A percentile compares a stretch with the other conserved stretches of the same genome.
Conservation (phyloP, 2,329 filamentous ascomycete genomes). For the Trichoderma citrinoviride region DNA sequence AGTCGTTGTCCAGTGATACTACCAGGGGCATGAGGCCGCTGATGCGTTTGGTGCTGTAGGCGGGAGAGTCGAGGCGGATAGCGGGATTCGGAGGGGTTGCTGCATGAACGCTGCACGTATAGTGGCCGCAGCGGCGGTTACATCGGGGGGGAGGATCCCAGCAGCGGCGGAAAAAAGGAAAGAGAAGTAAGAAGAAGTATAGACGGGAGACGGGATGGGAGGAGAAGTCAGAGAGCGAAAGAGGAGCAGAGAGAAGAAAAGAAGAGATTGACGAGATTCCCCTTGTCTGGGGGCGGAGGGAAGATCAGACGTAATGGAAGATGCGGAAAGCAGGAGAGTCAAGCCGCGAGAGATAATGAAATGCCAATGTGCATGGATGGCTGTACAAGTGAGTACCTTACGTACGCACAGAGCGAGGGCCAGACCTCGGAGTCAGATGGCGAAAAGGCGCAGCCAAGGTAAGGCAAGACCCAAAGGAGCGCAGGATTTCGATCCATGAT, state of each 20-base stretch:
- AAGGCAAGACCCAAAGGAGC: background rate
- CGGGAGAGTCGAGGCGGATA: conserved; percentile 5
- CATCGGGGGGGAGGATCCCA: background rate
- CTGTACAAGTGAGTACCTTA: background rate
- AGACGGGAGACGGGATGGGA: background rate
- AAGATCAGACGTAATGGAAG: background rate
- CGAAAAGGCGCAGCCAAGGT: background rate
- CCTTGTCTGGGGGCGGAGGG: background rate
- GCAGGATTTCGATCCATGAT: background rate
- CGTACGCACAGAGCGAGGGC: background rate
- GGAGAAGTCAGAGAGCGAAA: background rate
- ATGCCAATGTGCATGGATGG: background rate
- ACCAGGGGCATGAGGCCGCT: conserved; percentile 19
- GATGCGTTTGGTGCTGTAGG: conserved; percentile 12
- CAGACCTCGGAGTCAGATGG: background rate
- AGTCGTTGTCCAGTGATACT: conserved; percentile 5
- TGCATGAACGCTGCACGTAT: conserved; percentile 20
- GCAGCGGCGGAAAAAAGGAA: background rate
- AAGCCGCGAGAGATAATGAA: background rate
- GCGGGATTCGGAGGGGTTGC: conserved; percentile 21
- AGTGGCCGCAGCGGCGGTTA: conserved; percentile 15
- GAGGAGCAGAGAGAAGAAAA: background rate
- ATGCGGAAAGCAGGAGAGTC: background rate
- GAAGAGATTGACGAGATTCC: background rate
- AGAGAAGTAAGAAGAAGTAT: background rate